Evolutionary conservation across 2,329 filamentous ascomycete genomes (phyloP), one percentile per base, ranked within the genome.

Genomic region (Epichloe festucae): DNA sequence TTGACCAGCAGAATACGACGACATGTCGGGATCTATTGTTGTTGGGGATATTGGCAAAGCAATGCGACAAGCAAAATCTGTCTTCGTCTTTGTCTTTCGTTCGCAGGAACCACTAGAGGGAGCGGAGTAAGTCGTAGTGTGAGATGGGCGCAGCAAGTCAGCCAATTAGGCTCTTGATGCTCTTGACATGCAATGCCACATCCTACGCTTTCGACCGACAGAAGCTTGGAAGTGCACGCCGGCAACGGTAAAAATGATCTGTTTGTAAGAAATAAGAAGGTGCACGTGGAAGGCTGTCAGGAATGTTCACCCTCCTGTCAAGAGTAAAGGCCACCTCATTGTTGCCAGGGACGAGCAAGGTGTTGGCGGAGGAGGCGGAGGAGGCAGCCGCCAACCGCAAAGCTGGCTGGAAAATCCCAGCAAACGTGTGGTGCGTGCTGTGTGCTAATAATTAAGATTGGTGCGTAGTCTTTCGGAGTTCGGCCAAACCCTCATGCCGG

Each of bases 261-360:
- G 44, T 44, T 49, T 51, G 42, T 34, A 49, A 51, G 42, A 48
- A 40, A 51, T 46, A 38, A 42, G 47, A 58, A 49, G 55, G 38
- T 51, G 58, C 54, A 57, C 56, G 57, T 46, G 39, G 21, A 31
- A 38, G 36, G 31, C 40, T 41, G 49, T 52, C 50, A 56, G 53
- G 56, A 51, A 57, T 50, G 56, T 55, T 52, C 47, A 56, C 19
- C 45, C 48, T 58, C 57, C 52, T 43, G 53, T 50, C 48, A 55
- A 52, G 49, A 50, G 52, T 61, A 63, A 57, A 65, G 61, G 63
- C 60, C 63, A 66, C 57, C 57, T 63, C 60, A 67, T 62, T 60
- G 55, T 52, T 52, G 51, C 50, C 35, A 27, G 39, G 40, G 34
- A 39, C 41, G 40, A 44, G 46, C 44, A 15, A 53, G 34, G 38